Conservation (phyloP, 1,284 basidiomycete species). For the Gymnopus androsaceus region DNA sequence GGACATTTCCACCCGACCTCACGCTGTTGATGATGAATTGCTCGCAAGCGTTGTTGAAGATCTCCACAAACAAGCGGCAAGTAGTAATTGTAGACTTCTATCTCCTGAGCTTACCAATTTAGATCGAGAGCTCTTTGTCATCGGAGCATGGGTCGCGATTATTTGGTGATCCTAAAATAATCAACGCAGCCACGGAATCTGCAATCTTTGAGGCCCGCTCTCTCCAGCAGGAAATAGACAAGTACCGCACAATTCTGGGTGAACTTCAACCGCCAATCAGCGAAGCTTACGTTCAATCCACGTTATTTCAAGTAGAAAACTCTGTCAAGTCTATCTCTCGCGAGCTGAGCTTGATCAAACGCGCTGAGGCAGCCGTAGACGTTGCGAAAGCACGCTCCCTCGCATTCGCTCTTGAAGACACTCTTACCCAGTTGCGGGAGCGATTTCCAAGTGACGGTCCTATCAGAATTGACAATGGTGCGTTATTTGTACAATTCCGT, state of each 20-base stretch:
- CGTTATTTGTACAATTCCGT: background rate
- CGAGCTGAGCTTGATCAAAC: background rate
- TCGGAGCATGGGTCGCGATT: background rate
- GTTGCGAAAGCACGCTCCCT: background rate
- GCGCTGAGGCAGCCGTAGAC: background rate
- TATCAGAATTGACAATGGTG: background rate
- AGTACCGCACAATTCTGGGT: background rate
- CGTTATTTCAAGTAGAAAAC: background rate
- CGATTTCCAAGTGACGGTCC: background rate
- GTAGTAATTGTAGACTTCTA: background rate
- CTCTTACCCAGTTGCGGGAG: background rate
- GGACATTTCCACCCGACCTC: background rate
- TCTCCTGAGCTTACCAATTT: background rate
- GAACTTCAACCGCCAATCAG: background rate
- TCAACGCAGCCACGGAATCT: background rate
- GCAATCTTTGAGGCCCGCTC: background rate
- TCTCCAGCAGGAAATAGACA: background rate
- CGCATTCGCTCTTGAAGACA: background rate
- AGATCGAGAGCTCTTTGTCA: background rate
- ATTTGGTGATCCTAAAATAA: background rate
- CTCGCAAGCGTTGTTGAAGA: background rate
- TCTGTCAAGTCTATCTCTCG: background rate
- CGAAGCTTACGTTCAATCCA: background rate
- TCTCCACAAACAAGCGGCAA: background rate
- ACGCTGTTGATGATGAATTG: background rate